Evolutionary conservation across 225 moss, liverwort and hornwort genomes (phyloP).

Genomic region (Straminergon stramineum): DNA sequence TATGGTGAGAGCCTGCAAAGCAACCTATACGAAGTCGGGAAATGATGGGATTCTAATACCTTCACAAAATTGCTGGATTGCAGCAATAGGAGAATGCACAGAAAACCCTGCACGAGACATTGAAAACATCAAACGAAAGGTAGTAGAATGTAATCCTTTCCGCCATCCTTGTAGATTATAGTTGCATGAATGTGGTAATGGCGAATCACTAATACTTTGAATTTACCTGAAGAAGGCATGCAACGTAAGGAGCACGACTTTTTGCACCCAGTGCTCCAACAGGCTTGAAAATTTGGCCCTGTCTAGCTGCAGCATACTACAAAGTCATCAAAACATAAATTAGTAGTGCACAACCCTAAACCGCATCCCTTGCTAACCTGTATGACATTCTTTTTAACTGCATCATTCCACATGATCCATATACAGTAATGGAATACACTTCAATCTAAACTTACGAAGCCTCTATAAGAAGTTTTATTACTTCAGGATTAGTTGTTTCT

Average conservation of each 20-base stretch:
- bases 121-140: background rate
- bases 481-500: background rate
- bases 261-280: slow-evolving; percentile 15
- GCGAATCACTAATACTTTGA: background rate
- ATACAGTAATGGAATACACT: background rate
- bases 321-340: background rate
- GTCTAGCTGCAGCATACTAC: background rate
- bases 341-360: too few species aligned
- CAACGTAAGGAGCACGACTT: slow-evolving; percentile 47
- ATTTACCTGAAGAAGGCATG: slow-evolving; percentile 40
- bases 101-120: background rate
- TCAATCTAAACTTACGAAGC: background rate
- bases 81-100: background rate
- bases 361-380: background rate
- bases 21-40: background rate
- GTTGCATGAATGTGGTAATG: background rate
- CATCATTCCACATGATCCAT: background rate
- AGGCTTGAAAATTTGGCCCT: background rate
- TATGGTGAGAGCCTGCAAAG: background rate
- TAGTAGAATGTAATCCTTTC: background rate
- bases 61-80: background rate
- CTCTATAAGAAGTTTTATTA: background rate
- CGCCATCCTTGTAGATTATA: background rate
- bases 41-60: background rate
- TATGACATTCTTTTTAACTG: background rate